phyloP scores from a whole-genome alignment of 306 rosid species.

The Ormosia emarginata region DNA sequence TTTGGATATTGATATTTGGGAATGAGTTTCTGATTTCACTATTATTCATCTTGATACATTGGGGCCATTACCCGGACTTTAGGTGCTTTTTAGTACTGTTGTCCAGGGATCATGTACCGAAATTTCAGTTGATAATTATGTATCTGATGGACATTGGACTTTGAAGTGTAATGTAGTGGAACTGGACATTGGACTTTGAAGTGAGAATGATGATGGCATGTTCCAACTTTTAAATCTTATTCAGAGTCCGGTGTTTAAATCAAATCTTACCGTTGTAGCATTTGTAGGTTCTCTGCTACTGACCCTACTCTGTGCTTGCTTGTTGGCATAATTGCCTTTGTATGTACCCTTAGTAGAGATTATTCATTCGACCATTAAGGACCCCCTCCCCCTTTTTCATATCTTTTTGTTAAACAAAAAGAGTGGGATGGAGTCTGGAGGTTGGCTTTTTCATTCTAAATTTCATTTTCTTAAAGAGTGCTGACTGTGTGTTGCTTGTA shows the following conservation, averaged over 20 bases:
- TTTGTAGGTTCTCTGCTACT: neutral
- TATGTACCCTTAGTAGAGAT: neutral
- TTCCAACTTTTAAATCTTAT: neutral
- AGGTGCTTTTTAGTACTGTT: neutral
- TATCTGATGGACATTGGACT: neutral
- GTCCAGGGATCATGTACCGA: neutral
- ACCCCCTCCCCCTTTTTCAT: neutral
- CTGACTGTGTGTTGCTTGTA: neutral
- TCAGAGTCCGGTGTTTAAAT: neutral
- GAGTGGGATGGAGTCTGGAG: neutral
- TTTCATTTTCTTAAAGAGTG: neutral
- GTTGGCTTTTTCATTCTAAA: neutral
- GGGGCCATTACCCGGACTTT: neutral
- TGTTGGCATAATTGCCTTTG: neutral
- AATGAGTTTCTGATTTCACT: neutral
- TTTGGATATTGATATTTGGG: neutral
- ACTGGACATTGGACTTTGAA: neutral
- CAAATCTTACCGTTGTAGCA: neutral
- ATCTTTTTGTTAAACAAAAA: neutral
- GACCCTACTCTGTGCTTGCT: neutral
- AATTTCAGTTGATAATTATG: neutral
- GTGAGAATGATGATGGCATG: neutral
- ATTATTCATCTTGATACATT: neutral
- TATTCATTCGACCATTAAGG: neutral
- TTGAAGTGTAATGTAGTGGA: neutral